These are phyloP conservation scores for Dorcoceras hygrometricum DNA, from an alignment of 257 asterid genomes.

Conservation along the genomic window DNA sequence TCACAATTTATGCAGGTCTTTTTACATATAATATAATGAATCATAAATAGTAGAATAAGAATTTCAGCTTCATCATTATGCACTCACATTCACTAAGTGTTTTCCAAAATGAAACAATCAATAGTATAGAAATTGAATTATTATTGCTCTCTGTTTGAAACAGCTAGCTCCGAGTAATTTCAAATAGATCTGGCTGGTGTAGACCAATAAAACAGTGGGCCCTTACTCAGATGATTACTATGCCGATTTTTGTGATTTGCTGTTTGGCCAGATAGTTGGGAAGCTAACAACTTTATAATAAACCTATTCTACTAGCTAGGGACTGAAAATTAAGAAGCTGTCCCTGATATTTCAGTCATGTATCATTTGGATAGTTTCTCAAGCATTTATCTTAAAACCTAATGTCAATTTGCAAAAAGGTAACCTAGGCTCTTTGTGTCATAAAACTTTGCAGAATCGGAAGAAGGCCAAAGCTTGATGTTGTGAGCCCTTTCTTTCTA, in stretches of 20 bases:
- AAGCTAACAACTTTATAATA: neutral
- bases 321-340: neutral
- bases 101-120: slow-evolving; percentile 3
- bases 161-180: slow-evolving; percentile 3
- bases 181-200: slow-evolving; percentile 8
- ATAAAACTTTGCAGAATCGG: neutral
- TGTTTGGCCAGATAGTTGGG: neutral
- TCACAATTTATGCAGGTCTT: neutral
- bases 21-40: neutral
- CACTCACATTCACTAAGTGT: slow-evolving; percentile 1
- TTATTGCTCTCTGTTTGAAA: neutral
- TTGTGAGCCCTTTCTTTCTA: neutral
- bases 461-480: neutral
- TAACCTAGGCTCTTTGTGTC: neutral
- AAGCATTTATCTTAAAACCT: slow-evolving; percentile 5
- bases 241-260: slow-evolving; percentile 9
- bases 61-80: slow-evolving; percentile 19
- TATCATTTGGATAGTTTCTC: neutral
- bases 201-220: neutral
- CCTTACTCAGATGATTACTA: neutral
- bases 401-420: slow-evolving; percentile 1
- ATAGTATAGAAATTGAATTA: neutral
- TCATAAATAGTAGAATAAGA: slow-evolving; percentile 11
- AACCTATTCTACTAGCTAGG: neutral
- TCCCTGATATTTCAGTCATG: neutral